Percentiles rank a stretch among this genome's conserved stretches.
Evolutionary conservation across 2,329 filamentous ascomycete genomes (phyloP).

Genomic region (Leptographium lundbergii): DNA sequence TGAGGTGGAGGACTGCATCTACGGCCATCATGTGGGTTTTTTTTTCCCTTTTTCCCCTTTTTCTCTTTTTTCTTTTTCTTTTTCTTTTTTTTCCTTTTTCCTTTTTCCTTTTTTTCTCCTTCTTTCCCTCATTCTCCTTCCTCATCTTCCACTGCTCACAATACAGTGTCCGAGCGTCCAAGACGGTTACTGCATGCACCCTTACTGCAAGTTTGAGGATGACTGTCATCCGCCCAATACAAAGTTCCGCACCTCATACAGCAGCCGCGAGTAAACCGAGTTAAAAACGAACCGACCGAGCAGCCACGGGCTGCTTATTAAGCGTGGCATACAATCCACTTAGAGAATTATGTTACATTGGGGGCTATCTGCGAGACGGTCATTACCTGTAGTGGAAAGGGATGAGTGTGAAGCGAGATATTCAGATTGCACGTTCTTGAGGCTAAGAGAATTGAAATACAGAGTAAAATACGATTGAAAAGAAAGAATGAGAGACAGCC

Average conservation of each 20-base stretch:
- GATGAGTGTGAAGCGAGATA: too few relatives aligned
- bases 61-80: background rate
- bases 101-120: background rate
- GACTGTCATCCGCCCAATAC: slow-evolving; percentile 46
- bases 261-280: background rate
- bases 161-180: slow-evolving; percentile 39
- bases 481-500: too few relatives aligned
- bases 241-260: slow-evolving; percentile 18
- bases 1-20: slow-evolving; percentile 44
- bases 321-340: too few relatives aligned
- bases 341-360: too few relatives aligned
- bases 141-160: background rate
- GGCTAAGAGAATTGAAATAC: too few relatives aligned
- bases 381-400: too few relatives aligned
- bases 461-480: too few relatives aligned
- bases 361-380: too few relatives aligned
- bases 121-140: background rate
- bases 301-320: too few relatives aligned
- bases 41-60: background rate
- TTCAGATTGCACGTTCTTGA: too few relatives aligned
- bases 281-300: background rate
- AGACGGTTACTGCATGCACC: slow-evolving; percentile 38
- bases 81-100: too few relatives aligned
- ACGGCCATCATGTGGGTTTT: slow-evolving; percentile 44
- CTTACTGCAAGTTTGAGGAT: slow-evolving; percentile 41